Evolutionary conservation across 129 eudicot species (phyloP), one percentile per base, ranked within the genome.

Genomic region (Artemisia argyi): DNA sequence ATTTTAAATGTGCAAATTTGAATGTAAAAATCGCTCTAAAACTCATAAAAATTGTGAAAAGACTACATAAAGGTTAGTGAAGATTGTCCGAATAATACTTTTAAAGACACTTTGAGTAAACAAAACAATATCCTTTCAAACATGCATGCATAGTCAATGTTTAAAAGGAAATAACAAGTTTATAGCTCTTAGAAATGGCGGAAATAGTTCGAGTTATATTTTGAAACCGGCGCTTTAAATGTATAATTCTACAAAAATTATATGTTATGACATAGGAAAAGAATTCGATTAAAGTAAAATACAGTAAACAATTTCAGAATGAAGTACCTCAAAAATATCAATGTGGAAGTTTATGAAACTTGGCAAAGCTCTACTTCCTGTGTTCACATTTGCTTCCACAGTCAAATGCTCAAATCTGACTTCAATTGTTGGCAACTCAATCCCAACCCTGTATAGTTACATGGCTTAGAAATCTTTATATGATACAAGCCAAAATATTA

Each of bases 341-440:
- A 81, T 67, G 70, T 68, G 73, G 66, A 85, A 89, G 77, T 92
- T 92, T 53, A 86, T 61, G 48, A 92, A 81, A 56, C 96, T 81
- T 57, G 98, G 98, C 74, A 92, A 57, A 59, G 96, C 91, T 74
- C 98, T 77, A 73, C 96, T 79, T 51, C 97, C 97, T 3, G 85
- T 87, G 76, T 82, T 76, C 47, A 86, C 93, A 80, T 91, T 87
- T 48, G 92, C 92, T 22, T 87, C 92, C 61, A 91, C 81, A 15
- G 69, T 88, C 61, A 91, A 75, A 72, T 88, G 83, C 70, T 92
- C 88, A 68, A 77, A 92, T 73, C 94, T 78, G n/a, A 92, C 96
- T 85, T 92, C 96, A 55, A 89, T 85, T 65, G 91, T 89, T 24
- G 96, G 98, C 66, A 90, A 77, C 8, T 76, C 79, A 65, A 90